A percentile compares a stretch with the other conserved stretches of the same genome.
These are phyloP conservation scores for Podila horticola DNA, from an alignment of 192 early-diverging fungal genomes.

Conservation along the genomic window DNA sequence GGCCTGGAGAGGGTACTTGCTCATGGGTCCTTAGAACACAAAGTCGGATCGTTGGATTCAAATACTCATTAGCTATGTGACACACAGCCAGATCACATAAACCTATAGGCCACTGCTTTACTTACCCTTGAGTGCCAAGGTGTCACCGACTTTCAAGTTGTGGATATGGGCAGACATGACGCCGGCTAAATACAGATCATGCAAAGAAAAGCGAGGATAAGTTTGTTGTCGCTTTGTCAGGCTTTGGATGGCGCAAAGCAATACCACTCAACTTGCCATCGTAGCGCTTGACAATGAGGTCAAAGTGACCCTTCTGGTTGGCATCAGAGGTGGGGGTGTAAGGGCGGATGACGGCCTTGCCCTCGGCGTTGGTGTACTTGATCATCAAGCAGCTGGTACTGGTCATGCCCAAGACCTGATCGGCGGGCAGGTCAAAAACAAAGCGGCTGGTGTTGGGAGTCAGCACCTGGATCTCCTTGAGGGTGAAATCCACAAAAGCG, in stretches of 20 bases:
- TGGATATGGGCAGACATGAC: constrained; percentile 68
- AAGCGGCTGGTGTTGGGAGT: constrained; percentile 40
- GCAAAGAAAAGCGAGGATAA: not conserved
- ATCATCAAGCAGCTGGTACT: constrained; percentile 79
- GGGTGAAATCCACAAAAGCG: constrained; percentile 63
- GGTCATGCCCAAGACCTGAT: constrained; percentile 75
- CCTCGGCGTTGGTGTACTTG: constrained; percentile 72
- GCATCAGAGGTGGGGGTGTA: constrained; percentile 76
- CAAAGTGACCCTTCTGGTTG: constrained; percentile 66
- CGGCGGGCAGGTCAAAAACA: constrained; percentile 46
- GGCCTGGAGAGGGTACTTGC: constrained; percentile 68
- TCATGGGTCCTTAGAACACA: constrained; percentile 65
- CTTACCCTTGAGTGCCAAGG: constrained; percentile 71
- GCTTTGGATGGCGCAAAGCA: not conserved
- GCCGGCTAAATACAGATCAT: constrained; percentile 44
- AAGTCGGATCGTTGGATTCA: not conserved
- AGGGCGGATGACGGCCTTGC: constrained; percentile 76
- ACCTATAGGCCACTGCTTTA: not conserved
- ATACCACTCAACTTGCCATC: constrained; percentile 13
- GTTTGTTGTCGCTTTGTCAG: too few species aligned
- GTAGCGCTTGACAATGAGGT: constrained; percentile 79
- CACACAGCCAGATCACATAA: not conserved
- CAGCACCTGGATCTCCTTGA: constrained; percentile 51
- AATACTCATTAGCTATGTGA: not conserved
- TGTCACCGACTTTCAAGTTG: constrained; percentile 73